Base-by-base conservation (phyloP, 495 filamentous ascomycete species). In the Penicillium taxi region DNA sequence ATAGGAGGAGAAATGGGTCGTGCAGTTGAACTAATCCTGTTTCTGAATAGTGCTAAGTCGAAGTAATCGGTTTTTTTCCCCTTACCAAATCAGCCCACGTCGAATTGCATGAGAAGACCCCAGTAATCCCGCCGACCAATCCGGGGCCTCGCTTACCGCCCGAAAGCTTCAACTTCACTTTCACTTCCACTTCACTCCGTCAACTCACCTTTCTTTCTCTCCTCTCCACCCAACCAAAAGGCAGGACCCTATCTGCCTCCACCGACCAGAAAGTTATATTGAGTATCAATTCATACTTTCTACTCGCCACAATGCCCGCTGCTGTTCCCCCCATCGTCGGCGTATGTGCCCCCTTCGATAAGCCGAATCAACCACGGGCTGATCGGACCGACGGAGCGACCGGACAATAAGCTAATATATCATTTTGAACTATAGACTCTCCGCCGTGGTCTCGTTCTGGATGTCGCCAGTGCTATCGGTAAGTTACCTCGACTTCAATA, bases 401-500 rank as follows among this genome's bases (percentile, higher is more conserved):
- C 21, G 18, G 18, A 15, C 22, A n/a, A 9, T 13, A 22, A 27
- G 35, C 36, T 29, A n/a, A 13, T 32, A 24, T 13, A 34, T 42
- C 48, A 31, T 48, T 39, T 6, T 39, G 3, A 5, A 12, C 9
- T 35, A 42, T 57, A 81, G 82, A 86, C 81, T 74, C 77, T 88
- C 66, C 77, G 79, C 53, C 67, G 77, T 52, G 68, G 67, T 59
- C 67, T 87, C 32, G 81, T 90, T 55, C 70, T 88, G 45, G 84
- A 90, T 64, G 70, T 90, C 60, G 80, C 79, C 51, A 77, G 82
- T 50, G 76, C 81, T 45, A 67, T 82, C 48, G 84, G 84, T 81
- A 64, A 68, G 80, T 74, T 17, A 39, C 34, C 14, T 9, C 25
- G 31, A 13, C 25, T 15, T 37, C 17, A 22, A 5, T 27, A 32